Conservation (phyloP, 2,329 filamentous ascomycete genomes). For the Hypomyces perniciosus region DNA sequence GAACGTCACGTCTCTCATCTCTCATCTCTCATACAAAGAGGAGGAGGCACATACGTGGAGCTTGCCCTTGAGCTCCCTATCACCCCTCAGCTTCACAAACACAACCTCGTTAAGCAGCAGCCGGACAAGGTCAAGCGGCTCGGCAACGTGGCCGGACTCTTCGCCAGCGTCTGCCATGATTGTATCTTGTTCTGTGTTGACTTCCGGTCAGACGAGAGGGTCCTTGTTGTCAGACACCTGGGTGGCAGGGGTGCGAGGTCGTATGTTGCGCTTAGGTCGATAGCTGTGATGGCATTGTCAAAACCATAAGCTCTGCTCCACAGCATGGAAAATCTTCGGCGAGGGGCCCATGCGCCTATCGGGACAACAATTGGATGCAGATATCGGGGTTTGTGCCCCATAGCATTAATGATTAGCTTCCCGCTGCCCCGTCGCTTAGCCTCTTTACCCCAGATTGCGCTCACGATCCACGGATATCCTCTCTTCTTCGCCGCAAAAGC, state of each 20-base stretch:
- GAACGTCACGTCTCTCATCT: constrained; percentile 3
- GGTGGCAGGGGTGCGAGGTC: background rate
- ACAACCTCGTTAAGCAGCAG: constrained; percentile 93
- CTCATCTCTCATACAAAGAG: background rate
- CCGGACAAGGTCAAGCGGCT: constrained; percentile 93
- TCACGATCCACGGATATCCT: too few species aligned
- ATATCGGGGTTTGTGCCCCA: constrained; percentile 5
- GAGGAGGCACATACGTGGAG: constrained; percentile 64
- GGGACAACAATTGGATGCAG: constrained; percentile 5
- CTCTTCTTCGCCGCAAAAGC: too few species aligned
- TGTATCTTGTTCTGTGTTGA: background rate
- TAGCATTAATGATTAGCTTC: constrained; percentile 4
- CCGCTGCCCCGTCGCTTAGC: constrained; percentile 8
- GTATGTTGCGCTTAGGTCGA: background rate
- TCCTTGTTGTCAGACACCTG: background rate
- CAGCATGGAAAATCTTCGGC: constrained; percentile 19
- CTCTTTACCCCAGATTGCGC: constrained; percentile 13
- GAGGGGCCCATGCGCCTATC: background rate
- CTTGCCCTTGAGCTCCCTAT: constrained; percentile 90
- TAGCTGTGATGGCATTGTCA: constrained; percentile 4
- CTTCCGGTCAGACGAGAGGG: too few species aligned
- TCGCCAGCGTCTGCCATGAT: constrained; percentile 80
- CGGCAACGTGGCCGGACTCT: constrained; percentile 65
- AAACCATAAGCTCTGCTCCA: constrained; percentile 9
- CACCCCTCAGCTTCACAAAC: constrained; percentile 93